A percentile compares a stretch with the other conserved stretches of the same genome.
Evolutionary conservation across 257 asterid species (phyloP).

Genomic region (Solanum corneliomulleri): DNA sequence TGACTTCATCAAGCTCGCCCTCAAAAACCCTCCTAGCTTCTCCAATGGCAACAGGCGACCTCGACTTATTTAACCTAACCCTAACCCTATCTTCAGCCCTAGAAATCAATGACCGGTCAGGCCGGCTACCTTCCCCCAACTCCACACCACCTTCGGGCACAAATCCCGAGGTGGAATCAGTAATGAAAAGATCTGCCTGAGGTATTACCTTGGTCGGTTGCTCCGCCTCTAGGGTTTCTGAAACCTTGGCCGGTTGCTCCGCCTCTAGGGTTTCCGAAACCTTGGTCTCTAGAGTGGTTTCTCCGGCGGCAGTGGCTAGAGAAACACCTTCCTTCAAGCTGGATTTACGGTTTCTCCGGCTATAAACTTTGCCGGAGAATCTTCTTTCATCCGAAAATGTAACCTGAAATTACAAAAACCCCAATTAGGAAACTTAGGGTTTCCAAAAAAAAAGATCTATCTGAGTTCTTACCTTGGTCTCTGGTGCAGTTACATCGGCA

Average conservation of each 20-base stretch:
- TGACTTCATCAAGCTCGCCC: conserved; percentile 45
- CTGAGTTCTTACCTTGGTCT: not conserved
- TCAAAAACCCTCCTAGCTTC: conserved; percentile 42
- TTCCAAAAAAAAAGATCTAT: not conserved
- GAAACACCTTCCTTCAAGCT: too few species aligned
- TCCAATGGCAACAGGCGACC: conserved; percentile 32
- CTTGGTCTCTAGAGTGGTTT: not conserved
- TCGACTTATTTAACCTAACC: conserved; percentile 33
- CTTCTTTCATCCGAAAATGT: not conserved
- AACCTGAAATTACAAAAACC: not conserved
- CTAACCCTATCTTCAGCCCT: conserved; percentile 6
- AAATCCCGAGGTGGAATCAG: not conserved
- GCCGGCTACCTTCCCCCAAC: not conserved
- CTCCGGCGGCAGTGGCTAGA: not conserved
- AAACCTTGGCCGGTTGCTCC: not conserved
- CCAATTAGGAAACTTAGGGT: not conserved
- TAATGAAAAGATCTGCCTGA: not conserved
- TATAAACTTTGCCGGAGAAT: not conserved
- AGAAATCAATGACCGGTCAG: too few species aligned
- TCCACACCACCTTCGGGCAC: not conserved
- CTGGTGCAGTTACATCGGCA: not conserved
- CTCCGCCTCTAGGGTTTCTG: not conserved
- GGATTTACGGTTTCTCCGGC: not conserved
- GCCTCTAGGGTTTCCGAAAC: not conserved
- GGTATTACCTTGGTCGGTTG: not conserved